Base-by-base conservation (phyloP, 306 rosid species). In the Oemleria cerasiformis region DNA sequence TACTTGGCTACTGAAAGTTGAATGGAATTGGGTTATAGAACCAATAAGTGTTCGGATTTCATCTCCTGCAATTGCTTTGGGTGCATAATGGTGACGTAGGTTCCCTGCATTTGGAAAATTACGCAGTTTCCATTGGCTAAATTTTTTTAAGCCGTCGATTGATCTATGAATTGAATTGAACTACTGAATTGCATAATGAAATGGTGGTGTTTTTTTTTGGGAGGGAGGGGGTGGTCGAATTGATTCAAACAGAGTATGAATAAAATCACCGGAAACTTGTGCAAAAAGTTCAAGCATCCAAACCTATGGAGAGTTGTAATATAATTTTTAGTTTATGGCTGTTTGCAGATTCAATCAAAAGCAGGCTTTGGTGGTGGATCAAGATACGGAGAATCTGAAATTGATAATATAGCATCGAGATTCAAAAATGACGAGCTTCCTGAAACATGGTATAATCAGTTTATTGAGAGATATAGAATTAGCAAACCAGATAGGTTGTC, bases 371-470 rank as follows among this genome's bases (percentile, higher is more conserved):
- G 81, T 25, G 63, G 51, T 43, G 90, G 91, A 70, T 77, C 84
- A 12, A 86, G 97, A 82, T 86, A 79, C 73, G 86, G 75, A 39
- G 97, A 90, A 23, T 82, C 91, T 62, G 96, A 88, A 62, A 68
- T 68, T 64, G 92, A 84, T 67, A 77, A 80, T 67, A 41, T 77
- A 51, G 45, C 86, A 17, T 82, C 73, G 40, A 88, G 89, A 65
- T 84, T 73, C 53, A 83, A 84, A 80, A 87, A 72, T 51, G 91
- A 82, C 0, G 91, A 86, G 50, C 86, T 89, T 19, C 91, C 95
- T 45, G 97, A 91, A 75, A 81, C 87, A 8, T 94, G 98, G 98
- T 91, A 91, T 72, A 82, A 66, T 86, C 98, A 89, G 76, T 84
- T 79, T 65, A 79, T 79, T 65, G 97, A 91, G 61, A 91, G 80